Evolutionary conservation across 2,329 filamentous ascomycete genomes (phyloP), one percentile per base, ranked within the genome.

Genomic region (Metarhizium robertsii): DNA sequence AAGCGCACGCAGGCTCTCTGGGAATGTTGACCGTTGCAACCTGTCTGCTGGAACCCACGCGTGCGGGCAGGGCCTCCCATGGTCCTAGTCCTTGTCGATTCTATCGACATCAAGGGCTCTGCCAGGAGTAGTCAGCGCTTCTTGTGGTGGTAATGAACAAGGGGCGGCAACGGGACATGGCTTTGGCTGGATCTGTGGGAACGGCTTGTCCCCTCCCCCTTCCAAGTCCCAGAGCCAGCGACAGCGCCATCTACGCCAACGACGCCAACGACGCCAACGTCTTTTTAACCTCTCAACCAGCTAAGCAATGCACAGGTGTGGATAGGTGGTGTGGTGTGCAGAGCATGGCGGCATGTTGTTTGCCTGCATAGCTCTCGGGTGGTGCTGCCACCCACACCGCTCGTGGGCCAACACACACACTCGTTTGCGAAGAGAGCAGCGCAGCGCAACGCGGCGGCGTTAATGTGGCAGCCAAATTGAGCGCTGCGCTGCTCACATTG

Each of bases 371-470:
- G 25, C 47, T 30, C 14, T 16, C 18, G 25, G 32, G 43, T 50
- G 52, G 52, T 50, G 53, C 50, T 48, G 16, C 58, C 60, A 62
- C 59, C 61, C 65, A 67, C 66, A 69, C 67, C 68, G 66, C 67
- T 61, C 66, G 61, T 64, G 66, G 62, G 10, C 11, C 13, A 5
- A 14, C 38, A 10, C n/a, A 20, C n/a, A 7, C 45, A 10, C 20
- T 30, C 43, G 34, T 13, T 40, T 40, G 38, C 38, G n/a, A 40
- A 16, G 38, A 38, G 43, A 38, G n/a, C 47, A 48, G 46, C 40
- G 5, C 52, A 46, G 40, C 47, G 40, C 40, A 43, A 11, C 13
- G 38, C 30, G 32, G 38, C 52, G 36, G 51, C 51, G 55, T 53
- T 43, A 38, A 45, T 40, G 48, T 34, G 52, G 42, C 52, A 48